Conservation (phyloP, 1,284 basidiomycete genomes). For the Heimioporus retisporus region DNA sequence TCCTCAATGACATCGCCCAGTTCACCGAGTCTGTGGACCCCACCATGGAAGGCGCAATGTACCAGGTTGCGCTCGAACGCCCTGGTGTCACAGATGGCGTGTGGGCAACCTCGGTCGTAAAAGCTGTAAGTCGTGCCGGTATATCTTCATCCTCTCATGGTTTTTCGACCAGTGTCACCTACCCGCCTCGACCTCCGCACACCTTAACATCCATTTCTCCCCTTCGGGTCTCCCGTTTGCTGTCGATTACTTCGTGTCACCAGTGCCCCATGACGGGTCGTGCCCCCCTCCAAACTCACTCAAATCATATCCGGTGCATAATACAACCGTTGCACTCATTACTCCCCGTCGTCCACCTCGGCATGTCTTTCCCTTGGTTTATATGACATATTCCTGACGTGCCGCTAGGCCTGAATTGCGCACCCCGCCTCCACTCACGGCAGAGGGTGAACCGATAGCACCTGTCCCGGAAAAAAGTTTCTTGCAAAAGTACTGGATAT, state of each 20-base stretch:
- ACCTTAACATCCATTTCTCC: slow-evolving; percentile 67
- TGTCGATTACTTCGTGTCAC: slow-evolving; percentile 76
- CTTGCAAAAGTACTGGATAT: slow-evolving; percentile 92
- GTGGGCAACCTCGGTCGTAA: slow-evolving; percentile 79
- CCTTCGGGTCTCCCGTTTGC: slow-evolving; percentile 62
- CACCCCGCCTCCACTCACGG: slow-evolving; percentile 71
- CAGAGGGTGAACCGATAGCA: slow-evolving; percentile 70
- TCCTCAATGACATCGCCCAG: slow-evolving; percentile 54
- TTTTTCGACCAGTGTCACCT: slow-evolving; percentile 67
- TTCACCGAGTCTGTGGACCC: slow-evolving; percentile 52
- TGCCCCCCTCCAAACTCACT: slow-evolving; percentile 53
- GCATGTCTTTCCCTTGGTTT: slow-evolving; percentile 51
- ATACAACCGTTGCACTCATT: slow-evolving; percentile 65
- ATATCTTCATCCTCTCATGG: slow-evolving; percentile 18
- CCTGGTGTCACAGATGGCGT: slow-evolving; percentile 56
- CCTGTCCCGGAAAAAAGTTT: slow-evolving; percentile 81
- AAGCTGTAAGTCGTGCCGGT: slow-evolving; percentile 63
- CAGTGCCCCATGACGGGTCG: slow-evolving; percentile 70
- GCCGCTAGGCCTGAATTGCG: slow-evolving; percentile 69
- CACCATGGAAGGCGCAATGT: slow-evolving; percentile 58
- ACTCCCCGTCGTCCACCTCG: slow-evolving; percentile 62
- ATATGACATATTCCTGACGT: slow-evolving; percentile 15
- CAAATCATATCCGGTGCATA: slow-evolving; percentile 47
- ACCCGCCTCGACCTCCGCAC: slow-evolving; percentile 59
- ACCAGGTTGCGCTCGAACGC: slow-evolving; percentile 79